Percentiles rank a stretch among this genome's conserved stretches.
Evolutionary conservation across 306 rosid species (phyloP).

Genomic region (Citrullus amarus): DNA sequence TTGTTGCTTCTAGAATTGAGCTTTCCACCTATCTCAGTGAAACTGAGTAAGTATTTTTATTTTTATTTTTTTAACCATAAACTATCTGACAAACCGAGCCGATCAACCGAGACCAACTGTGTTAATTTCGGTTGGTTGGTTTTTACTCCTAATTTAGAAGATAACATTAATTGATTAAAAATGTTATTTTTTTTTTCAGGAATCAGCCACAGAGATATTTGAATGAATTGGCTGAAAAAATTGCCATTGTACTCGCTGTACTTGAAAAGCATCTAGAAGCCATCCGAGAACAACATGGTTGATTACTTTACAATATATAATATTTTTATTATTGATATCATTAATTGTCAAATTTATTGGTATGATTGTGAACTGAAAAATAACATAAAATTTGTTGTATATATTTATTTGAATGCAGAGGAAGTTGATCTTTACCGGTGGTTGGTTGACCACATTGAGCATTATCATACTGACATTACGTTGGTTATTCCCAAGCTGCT

Average conservation of each 20-base stretch:
- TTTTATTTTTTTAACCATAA: too few relatives aligned
- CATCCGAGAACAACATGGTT: background rate
- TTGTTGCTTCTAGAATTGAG: constrained; percentile 1
- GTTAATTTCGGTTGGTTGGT: too few relatives aligned
- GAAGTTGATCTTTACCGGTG: background rate
- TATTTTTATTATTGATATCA: background rate
- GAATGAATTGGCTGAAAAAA: background rate
- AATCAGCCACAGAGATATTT: background rate
- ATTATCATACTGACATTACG: background rate
- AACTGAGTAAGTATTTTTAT: background rate
- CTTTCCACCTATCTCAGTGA: background rate
- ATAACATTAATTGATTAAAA: background rate
- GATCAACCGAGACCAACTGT: background rate
- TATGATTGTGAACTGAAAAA: background rate
- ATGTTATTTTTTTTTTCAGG: background rate
- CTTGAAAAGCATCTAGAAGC: background rate
- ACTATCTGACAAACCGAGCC: background rate
- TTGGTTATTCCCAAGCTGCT: background rate
- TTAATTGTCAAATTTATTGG: background rate
- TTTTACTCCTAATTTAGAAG: too few relatives aligned
- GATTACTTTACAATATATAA: background rate
- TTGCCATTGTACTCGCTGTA: background rate
- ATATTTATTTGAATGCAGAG: background rate
- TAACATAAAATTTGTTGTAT: background rate
- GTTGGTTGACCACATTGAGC: too few relatives aligned